Conservation (phyloP, 2,329 filamentous ascomycete species). For the Aureobasidium sp. region DNA sequence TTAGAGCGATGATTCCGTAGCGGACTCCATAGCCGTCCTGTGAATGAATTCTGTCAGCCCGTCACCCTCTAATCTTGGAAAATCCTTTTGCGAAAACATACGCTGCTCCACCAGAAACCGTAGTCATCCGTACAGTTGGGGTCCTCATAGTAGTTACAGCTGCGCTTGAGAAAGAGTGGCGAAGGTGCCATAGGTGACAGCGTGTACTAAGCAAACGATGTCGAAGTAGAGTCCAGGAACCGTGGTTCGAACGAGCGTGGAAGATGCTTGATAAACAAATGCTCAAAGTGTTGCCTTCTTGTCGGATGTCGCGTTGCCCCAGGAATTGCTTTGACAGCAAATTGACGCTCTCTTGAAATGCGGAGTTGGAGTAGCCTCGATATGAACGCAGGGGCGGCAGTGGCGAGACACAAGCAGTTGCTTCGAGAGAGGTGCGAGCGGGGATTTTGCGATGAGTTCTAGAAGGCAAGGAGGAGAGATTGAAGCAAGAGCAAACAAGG, state of each 20-base stretch:
- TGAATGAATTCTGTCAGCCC: not conserved
- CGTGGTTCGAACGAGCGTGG: not conserved
- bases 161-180: not conserved
- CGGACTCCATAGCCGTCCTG: slow-evolving; percentile 62
- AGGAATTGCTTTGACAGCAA: not conserved
- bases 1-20: slow-evolving; percentile 60
- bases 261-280: not conserved
- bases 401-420: not conserved
- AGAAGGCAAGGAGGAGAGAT: not conserved
- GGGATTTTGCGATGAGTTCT: not conserved
- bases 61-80: not conserved
- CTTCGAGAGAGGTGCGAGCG: not conserved
- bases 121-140: not conserved
- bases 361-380: not conserved
- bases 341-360: not conserved
- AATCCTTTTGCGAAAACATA: not conserved
- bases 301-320: not conserved
- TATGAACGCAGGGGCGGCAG: not conserved
- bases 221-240: not conserved
- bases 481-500: not conserved
- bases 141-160: not conserved
- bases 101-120: slow-evolving; percentile 1
- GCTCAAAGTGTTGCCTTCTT: not conserved
- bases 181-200: slow-evolving; percentile 8
- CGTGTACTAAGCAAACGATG: not conserved